Conservation (phyloP, 2,329 filamentous ascomycete species). For the Stemphylium beticola region DNA sequence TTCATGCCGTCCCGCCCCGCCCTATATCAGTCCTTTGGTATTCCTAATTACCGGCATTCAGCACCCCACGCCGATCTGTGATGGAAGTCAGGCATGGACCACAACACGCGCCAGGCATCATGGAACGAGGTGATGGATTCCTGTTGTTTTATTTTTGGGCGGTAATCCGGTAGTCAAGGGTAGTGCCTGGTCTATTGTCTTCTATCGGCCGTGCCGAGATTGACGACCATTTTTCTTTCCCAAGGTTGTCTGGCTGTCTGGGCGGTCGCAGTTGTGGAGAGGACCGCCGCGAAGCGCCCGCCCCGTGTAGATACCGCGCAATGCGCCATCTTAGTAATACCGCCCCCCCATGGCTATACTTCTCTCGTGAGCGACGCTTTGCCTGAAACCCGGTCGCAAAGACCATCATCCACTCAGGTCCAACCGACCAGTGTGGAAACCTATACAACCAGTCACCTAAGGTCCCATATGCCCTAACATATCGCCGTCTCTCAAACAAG, state of each 20-base stretch:
- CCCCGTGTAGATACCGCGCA: not conserved
- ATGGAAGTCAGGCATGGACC: not conserved
- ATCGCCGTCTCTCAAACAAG: not conserved
- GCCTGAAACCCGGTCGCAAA: conserved; percentile 3
- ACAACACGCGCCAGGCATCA: not conserved
- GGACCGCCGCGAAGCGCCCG: not conserved
- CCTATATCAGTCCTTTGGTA: not conserved
- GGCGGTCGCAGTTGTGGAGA: not conserved
- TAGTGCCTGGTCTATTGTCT: not conserved
- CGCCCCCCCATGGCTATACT: not conserved
- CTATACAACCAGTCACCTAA: not conserved
- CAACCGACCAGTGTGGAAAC: not conserved
- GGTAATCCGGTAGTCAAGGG: not conserved
- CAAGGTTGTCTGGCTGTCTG: not conserved
- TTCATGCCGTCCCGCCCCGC: conserved; percentile 5
- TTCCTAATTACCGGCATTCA: not conserved
- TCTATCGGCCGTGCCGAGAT: not conserved
- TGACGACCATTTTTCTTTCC: not conserved
- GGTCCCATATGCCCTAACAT: not conserved
- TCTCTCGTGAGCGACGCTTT: not conserved
- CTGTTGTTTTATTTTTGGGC: not conserved
- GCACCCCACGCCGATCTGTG: conserved; percentile 1
- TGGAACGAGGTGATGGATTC: not conserved
- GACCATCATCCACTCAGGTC: not conserved
- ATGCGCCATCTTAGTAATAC: not conserved